phyloP scores from a whole-genome alignment of 108 stramenopile genomes.

The Seminavis robusta region DNA sequence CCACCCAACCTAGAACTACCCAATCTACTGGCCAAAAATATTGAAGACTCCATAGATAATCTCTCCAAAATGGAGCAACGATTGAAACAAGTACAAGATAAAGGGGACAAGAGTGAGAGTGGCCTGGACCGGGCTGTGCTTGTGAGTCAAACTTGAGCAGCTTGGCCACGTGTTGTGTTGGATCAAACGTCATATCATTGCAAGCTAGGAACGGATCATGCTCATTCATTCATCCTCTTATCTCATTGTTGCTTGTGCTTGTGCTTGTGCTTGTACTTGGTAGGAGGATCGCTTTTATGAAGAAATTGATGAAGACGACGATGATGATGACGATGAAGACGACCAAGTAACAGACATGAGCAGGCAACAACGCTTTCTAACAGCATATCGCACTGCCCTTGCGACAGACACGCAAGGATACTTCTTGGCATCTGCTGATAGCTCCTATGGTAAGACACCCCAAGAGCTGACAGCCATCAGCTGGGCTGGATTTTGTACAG shows the following conservation, averaged over 20 bases:
- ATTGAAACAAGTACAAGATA: conserved; percentile 18
- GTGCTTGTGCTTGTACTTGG: neutral
- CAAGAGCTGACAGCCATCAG: conserved; percentile 74
- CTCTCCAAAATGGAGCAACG: conserved; percentile 56
- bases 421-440: neutral
- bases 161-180: too few species aligned
- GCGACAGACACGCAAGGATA: conserved; percentile 52
- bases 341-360: conserved; percentile 20
- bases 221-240: neutral
- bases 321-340: conserved; percentile 38
- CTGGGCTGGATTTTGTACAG: conserved; percentile 80
- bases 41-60: conserved; percentile 47
- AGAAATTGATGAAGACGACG: conserved; percentile 14
- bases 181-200: too few species aligned
- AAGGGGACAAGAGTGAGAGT: conserved; percentile 20
- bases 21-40: conserved; percentile 48
- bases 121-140: conserved; percentile 6
- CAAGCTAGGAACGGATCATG: conserved; percentile 26
- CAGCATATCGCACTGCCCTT: conserved; percentile 31
- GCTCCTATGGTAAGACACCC: conserved; percentile 24
- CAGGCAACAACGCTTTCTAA: conserved; percentile 20
- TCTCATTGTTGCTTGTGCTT: neutral
- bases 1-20: conserved; percentile 45
- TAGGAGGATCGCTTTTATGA: conserved; percentile 38
- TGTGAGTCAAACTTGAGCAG: too few species aligned